A percentile compares a stretch with the other conserved stretches of the same genome.
phyloP scores from a whole-genome alignment of 1,284 basidiomycete genomes.

The Exobasidium cylindrosporum region DNA sequence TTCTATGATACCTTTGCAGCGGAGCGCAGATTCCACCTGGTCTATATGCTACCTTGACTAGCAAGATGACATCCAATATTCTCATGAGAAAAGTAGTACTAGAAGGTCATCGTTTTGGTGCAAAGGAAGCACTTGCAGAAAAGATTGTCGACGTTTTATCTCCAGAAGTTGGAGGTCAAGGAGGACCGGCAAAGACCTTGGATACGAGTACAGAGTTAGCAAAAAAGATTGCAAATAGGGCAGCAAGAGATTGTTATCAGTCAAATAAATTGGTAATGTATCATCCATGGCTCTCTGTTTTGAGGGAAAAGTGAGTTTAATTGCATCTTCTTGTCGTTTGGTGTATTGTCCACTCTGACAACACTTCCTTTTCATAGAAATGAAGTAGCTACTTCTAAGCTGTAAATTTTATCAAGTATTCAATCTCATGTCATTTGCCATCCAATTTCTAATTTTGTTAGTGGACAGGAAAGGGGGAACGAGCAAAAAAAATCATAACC shows the following conservation, averaged over 20 bases:
- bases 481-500: no score
- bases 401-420: no score
- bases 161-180: slow-evolving; percentile 61
- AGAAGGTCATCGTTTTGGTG: slow-evolving; percentile 78
- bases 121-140: slow-evolving; percentile 67
- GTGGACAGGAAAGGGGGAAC: no score
- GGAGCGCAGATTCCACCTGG: slow-evolving; percentile 42
- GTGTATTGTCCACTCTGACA: no score
- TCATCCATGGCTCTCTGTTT: neutral
- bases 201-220: slow-evolving; percentile 57
- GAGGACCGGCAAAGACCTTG: slow-evolving; percentile 64
- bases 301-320: slow-evolving; percentile 1
- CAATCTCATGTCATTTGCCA: no score
- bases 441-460: no score
- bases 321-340: no score
- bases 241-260: slow-evolving; percentile 59
- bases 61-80: slow-evolving; percentile 66
- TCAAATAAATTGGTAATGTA: slow-evolving; percentile 56
- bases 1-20: slow-evolving; percentile 30
- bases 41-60: slow-evolving; percentile 63
- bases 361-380: no score
- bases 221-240: slow-evolving; percentile 55
- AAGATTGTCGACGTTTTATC: slow-evolving; percentile 68
- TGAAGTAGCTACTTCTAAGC: no score
- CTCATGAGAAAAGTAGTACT: slow-evolving; percentile 73